These are phyloP conservation scores for Danielia reshetovae DNA, from an alignment of 805 yeast species.

Conservation along the genomic window DNA sequence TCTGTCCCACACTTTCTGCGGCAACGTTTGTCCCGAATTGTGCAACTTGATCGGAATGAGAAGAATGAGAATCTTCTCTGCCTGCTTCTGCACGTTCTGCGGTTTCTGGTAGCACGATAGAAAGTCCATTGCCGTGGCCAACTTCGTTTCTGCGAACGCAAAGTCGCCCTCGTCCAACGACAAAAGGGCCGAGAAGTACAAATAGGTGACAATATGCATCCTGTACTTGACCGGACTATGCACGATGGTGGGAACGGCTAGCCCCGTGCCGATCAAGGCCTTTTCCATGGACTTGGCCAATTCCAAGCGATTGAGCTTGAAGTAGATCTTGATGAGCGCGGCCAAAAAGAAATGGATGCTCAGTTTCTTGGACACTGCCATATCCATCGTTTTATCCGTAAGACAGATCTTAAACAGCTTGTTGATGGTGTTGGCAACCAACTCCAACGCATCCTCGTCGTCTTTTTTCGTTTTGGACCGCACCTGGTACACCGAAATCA, in stretches of 20 bases:
- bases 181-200: constrained; percentile 67
- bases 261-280: constrained; percentile 54
- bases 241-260: constrained; percentile 45
- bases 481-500: constrained; percentile 38
- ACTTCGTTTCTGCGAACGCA: constrained; percentile 44
- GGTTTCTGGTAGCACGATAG: constrained; percentile 21
- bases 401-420: constrained; percentile 72
- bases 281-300: constrained; percentile 71
- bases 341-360: constrained; percentile 71
- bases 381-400: constrained; percentile 66
- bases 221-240: constrained; percentile 35
- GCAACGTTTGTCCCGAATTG: constrained; percentile 40
- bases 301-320: constrained; percentile 61
- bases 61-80: constrained; percentile 50
- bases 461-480: constrained; percentile 24
- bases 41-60: constrained; percentile 63
- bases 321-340: constrained; percentile 65
- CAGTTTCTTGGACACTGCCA: constrained; percentile 46
- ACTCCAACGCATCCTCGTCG: constrained; percentile 34
- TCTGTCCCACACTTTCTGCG: constrained; percentile 37
- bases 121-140: constrained; percentile 47
- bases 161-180: constrained; percentile 64
- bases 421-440: constrained; percentile 62
- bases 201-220: constrained; percentile 45
- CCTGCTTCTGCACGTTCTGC: constrained; percentile 21